These are phyloP conservation scores for Chenopodium album DNA, from an alignment of 148 eudicot species.

Conservation along the genomic window DNA sequence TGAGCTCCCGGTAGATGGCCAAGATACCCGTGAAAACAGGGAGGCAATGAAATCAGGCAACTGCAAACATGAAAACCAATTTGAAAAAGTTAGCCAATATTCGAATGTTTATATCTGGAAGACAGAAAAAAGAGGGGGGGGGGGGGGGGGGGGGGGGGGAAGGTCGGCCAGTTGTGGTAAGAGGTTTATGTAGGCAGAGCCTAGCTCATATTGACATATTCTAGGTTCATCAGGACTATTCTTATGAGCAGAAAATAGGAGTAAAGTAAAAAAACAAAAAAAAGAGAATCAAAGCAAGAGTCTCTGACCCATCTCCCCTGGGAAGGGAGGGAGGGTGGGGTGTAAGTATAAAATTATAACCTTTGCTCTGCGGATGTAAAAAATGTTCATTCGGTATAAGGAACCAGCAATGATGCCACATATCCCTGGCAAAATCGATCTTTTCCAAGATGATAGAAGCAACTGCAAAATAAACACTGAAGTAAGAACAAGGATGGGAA, in stretches of 20 bases:
- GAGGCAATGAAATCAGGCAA: slow-evolving; percentile 75
- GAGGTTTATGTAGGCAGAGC: too few species aligned
- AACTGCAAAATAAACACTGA: slow-evolving; percentile 52
- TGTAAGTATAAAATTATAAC: slow-evolving; percentile 27
- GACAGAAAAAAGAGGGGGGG: too few species aligned
- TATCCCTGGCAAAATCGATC: slow-evolving; percentile 78
- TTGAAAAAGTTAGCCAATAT: background rate
- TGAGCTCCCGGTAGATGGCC: slow-evolving; percentile 61
- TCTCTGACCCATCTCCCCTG: background rate
- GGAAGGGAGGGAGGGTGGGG: background rate
- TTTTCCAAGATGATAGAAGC: slow-evolving; percentile 90
- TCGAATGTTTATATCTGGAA: too few species aligned
- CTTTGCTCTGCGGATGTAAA: slow-evolving; percentile 76
- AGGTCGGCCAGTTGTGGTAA: too few species aligned
- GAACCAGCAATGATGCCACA: slow-evolving; percentile 90
- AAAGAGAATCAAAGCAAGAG: background rate
- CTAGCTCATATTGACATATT: too few species aligned
- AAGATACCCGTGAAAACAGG: slow-evolving; percentile 69
- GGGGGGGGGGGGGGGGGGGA: too few species aligned
- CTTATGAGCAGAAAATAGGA: background rate
- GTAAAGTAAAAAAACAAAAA: background rate
- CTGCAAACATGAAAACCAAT: slow-evolving; percentile 42
- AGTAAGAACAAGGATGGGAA: slow-evolving; percentile 18
- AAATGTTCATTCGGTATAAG: slow-evolving; percentile 69
- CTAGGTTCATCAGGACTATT: too few species aligned